These are phyloP conservation scores for Colletotrichum chlorophyti DNA, from an alignment of 2,329 filamentous ascomycete species.

Conservation along the genomic window DNA sequence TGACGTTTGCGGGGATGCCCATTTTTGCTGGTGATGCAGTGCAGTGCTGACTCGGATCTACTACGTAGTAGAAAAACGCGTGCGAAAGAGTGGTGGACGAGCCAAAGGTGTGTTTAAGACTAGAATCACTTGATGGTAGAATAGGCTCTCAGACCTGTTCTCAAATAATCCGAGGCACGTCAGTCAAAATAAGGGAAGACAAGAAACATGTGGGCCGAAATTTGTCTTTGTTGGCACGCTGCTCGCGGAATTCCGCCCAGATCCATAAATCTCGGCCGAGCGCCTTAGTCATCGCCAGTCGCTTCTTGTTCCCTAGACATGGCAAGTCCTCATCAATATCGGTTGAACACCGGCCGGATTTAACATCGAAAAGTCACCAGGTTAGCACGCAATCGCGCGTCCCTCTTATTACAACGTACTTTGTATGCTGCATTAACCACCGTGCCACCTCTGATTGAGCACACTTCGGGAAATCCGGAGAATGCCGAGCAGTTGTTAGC, in stretches of 20 bases:
- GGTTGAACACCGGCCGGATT: no score
- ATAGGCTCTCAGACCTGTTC: not conserved
- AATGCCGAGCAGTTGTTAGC: not conserved
- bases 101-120: not conserved
- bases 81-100: no score
- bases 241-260: slow-evolving; percentile 5
- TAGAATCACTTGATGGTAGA: not conserved
- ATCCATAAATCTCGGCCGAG: not conserved
- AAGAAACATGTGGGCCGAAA: slow-evolving; percentile 14
- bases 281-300: not conserved
- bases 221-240: not conserved
- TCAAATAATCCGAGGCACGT: slow-evolving; percentile 3
- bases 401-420: no score
- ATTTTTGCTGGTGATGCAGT: not conserved
- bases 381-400: no score
- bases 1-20: slow-evolving; percentile 36
- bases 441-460: no score
- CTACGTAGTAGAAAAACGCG: not conserved
- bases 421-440: no score
- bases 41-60: not conserved
- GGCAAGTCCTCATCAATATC: no score
- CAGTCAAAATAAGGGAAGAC: not conserved
- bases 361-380: not conserved
- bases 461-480: not conserved
- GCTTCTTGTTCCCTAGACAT: no score